Percentiles rank a stretch among this genome's conserved stretches.
Conservation (phyloP, 768 basidiomycete species). For the Fistulinella prunicolor region DNA sequence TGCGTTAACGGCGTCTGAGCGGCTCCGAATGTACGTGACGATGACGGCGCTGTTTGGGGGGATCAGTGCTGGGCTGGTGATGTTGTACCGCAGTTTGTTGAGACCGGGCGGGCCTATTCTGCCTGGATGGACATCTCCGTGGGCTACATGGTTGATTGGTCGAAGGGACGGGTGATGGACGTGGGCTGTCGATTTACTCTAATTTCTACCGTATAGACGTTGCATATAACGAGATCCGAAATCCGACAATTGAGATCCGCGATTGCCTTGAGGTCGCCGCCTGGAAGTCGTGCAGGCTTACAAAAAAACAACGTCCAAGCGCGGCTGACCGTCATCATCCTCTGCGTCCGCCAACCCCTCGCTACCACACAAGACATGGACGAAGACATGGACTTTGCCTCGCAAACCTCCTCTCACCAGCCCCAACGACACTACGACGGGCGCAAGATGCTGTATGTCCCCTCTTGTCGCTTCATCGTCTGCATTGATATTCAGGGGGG, state of each 20-base stretch:
- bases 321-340: conserved; percentile 20
- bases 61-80: conserved; percentile 64
- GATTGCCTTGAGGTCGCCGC: conserved; percentile 35
- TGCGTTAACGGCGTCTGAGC: conserved; percentile 64
- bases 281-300: conserved; percentile 22
- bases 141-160: conserved; percentile 67
- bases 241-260: conserved; percentile 36
- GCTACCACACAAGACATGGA: conserved; percentile 50
- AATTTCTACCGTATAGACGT: conserved; percentile 16
- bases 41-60: conserved; percentile 73
- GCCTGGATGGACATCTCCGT: conserved; percentile 54
- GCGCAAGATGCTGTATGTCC: conserved; percentile 74
- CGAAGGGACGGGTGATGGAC: conserved; percentile 36
- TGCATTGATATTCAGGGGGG: conserved; percentile 8
- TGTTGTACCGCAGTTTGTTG: conserved; percentile 66
- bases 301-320: conserved; percentile 15
- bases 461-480: not conserved
- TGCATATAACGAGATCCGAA: conserved; percentile 36
- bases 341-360: conserved; percentile 5
- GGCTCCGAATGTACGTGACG: conserved; percentile 69
- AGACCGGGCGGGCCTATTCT: conserved; percentile 55
- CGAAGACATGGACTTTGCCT: conserved; percentile 73
- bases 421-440: conserved; percentile 37
- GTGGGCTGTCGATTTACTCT: conserved; percentile 5
- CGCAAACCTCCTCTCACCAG: conserved; percentile 33